Base-by-base conservation (phyloP, 192 early-diverging fungal genomes). In the Backusella westeae region DNA sequence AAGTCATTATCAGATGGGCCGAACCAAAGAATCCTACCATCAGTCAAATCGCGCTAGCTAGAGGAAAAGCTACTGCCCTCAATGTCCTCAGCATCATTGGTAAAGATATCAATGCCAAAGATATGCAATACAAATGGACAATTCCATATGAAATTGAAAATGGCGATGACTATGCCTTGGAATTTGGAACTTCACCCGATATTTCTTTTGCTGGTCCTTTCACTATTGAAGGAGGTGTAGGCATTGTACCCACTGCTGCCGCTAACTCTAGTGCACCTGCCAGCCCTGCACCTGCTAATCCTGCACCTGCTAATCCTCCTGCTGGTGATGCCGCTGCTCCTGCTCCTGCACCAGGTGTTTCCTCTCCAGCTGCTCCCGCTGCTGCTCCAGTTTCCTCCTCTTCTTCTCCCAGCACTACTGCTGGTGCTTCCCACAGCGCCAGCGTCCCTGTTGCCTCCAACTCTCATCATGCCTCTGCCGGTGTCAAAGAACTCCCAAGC, bases 151-250 rank as follows among this genome's bases (percentile, higher is more conserved):
- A 79, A 63, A 69, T 79, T 26, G 73, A 73, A 2, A 73, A 75
- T 46, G 78, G 72, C 2, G 68, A 67, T 65, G 78, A 79, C 9
- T 79, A 81, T 35, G 80, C 80, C 21, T 74, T 81, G 21, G 72
- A 77, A 71, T 74, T 81, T 21, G 80, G 80, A 46, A 73, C 52
- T 15, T 77, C 80, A 14, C 80, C 80, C 19, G 75, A 81, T 34
- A 32, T 81, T 15, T 71, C 75, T 15, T 81, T 74, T 73, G 70
- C 80, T 65, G 80, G 80, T 65, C 75, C 75, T 34, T 81, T 81
- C 67, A 69, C 63, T 34, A 74, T 81, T 66, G 65, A 77, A 65
- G 78, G 72, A 34, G 80, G 70, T 59, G 70, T 46, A 34, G 71
- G 68, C 34, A 44, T 38, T 52, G 14, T 67, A 39, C 73, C 46